A percentile compares a stretch with the other conserved stretches of the same genome.
Evolutionary conservation across 2,329 filamentous ascomycete genomes (phyloP).

Genomic region (Aspergillus calidoustus): DNA sequence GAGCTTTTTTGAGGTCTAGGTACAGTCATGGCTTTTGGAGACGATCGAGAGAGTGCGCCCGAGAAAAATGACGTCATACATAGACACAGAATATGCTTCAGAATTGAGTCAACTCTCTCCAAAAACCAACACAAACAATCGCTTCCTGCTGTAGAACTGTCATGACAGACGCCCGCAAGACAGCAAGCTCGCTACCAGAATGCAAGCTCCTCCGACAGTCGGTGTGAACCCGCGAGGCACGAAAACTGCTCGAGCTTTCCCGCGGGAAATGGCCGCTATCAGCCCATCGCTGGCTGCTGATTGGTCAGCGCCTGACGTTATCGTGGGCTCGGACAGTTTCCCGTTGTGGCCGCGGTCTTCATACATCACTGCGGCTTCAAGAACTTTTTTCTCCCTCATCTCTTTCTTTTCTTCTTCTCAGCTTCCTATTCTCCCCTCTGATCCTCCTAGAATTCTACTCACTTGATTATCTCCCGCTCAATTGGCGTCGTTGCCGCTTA

Average conservation of each 20-base stretch:
- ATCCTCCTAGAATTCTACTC: neutral
- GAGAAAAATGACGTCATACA: too few relatives aligned
- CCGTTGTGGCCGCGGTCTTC: slow-evolving; percentile 28
- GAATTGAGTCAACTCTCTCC: neutral
- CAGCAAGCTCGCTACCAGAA: neutral
- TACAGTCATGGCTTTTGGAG: neutral
- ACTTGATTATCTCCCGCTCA: neutral
- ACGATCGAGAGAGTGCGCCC: neutral
- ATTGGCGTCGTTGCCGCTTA: slow-evolving; percentile 8
- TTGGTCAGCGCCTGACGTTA: slow-evolving; percentile 21
- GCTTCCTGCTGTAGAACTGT: neutral
- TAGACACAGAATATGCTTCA: too few relatives aligned
- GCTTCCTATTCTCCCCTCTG: slow-evolving; percentile 11
- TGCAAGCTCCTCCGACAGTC: neutral
- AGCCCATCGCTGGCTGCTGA: neutral
- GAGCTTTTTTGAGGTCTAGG: too few relatives aligned
- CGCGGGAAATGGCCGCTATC: slow-evolving; percentile 22
- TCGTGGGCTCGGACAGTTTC: slow-evolving; percentile 23
- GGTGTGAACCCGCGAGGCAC: neutral
- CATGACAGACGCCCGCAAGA: neutral
- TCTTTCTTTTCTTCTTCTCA: slow-evolving; percentile 12
- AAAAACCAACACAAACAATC: neutral
- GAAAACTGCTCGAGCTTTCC: slow-evolving; percentile 15
- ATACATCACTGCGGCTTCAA: slow-evolving; percentile 10
- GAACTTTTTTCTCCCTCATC: slow-evolving; percentile 1